Conservation (phyloP, 148 eudicot species). For the Mesembryanthemum crystallinum region DNA sequence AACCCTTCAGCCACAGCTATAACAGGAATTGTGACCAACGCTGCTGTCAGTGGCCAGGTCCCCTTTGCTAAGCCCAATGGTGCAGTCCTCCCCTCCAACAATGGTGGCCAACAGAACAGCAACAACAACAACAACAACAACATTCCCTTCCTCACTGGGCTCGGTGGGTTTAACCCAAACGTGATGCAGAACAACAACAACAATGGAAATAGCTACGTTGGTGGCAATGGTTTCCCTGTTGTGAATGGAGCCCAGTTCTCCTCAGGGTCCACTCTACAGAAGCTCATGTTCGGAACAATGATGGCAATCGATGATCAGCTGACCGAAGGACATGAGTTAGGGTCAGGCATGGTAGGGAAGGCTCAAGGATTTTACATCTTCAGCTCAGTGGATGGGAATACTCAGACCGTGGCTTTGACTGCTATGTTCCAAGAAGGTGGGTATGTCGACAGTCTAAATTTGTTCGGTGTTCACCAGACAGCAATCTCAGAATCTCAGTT, state of each 20-base stretch:
- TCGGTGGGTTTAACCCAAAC: slow-evolving; percentile 61
- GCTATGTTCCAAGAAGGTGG: slow-evolving; percentile 64
- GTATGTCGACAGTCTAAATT: slow-evolving; percentile 50
- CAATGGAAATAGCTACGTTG: slow-evolving; percentile 39
- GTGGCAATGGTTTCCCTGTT: slow-evolving; percentile 52
- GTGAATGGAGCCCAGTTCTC: slow-evolving; percentile 49
- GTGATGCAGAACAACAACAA: slow-evolving; percentile 51
- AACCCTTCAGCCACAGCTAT: slow-evolving; percentile 84
- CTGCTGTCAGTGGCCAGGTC: slow-evolving; percentile 75
- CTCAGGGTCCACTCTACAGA: slow-evolving; percentile 45
- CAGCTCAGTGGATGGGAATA: slow-evolving; percentile 65
- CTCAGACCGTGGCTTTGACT: slow-evolving; percentile 70
- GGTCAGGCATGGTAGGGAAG: slow-evolving; percentile 58
- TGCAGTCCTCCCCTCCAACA: slow-evolving; percentile 58
- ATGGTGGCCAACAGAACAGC: slow-evolving; percentile 56
- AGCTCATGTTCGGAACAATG: slow-evolving; percentile 80
- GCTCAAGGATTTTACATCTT: slow-evolving; percentile 70
- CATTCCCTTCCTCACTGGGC: slow-evolving; percentile 84
- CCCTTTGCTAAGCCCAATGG: slow-evolving; percentile 93
- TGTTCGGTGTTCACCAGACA: slow-evolving; percentile 65
- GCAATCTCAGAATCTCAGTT: slow-evolving; percentile 50
- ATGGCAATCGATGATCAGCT: slow-evolving; percentile 72
- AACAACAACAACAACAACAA: slow-evolving; percentile 75
- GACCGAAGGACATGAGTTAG: slow-evolving; percentile 61
- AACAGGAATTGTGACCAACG: slow-evolving; percentile 80